Evolutionary conservation across 1,284 basidiomycete species (phyloP).

Genomic region (Cryptococcus wingfieldii): DNA sequence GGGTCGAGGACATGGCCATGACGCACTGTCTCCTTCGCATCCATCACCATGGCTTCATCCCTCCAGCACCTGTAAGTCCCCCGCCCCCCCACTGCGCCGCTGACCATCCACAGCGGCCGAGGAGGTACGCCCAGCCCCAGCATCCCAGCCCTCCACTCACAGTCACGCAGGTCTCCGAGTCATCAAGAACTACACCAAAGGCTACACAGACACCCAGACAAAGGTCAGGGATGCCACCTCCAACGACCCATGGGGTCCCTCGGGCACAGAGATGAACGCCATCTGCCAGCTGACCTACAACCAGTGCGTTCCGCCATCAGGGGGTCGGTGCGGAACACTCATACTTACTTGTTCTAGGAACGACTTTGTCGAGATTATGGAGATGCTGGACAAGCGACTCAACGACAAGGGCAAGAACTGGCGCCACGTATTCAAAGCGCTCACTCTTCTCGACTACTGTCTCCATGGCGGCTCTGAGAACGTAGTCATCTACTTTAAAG

Average conservation of each 20-base stretch:
- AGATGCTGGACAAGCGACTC: conserved; percentile 97
- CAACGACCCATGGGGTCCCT: conserved; percentile 99
- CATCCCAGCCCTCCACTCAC: neutral
- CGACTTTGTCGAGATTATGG: conserved; percentile 99
- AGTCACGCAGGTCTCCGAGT: conserved; percentile 62
- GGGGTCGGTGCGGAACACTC: neutral
- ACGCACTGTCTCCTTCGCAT: neutral
- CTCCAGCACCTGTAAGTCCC: conserved; percentile 45
- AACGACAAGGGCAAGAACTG: conserved; percentile 99
- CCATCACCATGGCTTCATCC: conserved; percentile 35
- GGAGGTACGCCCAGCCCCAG: conserved; percentile 33
- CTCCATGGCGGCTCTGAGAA: conserved; percentile 97
- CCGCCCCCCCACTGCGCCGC: neutral
- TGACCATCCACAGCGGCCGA: conserved; percentile 36
- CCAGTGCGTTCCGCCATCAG: conserved; percentile 64
- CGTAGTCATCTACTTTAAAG: conserved; percentile 95
- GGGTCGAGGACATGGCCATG: too few relatives aligned
- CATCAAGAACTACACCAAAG: conserved; percentile 90
- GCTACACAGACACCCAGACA: conserved; percentile 76
- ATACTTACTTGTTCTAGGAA: conserved; percentile 55
- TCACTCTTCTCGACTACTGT: conserved; percentile 94
- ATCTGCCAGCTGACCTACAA: conserved; percentile 96
- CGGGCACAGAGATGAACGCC: conserved; percentile 98
- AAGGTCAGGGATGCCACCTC: conserved; percentile 98
- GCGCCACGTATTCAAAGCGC: conserved; percentile 98